phyloP scores from a whole-genome alignment of 345 rosid genomes.

The Populus simonii region DNA sequence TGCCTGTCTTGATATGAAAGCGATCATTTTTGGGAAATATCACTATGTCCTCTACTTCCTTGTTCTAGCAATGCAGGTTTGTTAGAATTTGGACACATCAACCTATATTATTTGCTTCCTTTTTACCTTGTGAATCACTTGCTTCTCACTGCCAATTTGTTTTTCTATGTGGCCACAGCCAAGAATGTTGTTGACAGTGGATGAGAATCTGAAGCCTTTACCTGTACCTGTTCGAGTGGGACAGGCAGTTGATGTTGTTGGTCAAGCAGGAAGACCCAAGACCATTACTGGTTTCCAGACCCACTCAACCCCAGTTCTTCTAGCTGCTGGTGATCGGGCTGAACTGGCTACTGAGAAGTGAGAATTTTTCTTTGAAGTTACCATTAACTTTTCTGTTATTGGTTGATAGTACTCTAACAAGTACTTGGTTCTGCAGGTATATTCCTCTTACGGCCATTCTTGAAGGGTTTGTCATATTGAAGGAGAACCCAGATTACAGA shows the following conservation, averaged over 20 bases:
- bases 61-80: slow-evolving; percentile 93
- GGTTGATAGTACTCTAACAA: not conserved
- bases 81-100: slow-evolving; percentile 1
- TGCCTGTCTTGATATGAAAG: slow-evolving; percentile 89
- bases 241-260: slow-evolving; percentile 95
- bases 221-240: slow-evolving; percentile 91
- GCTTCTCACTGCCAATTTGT: not conserved
- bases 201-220: slow-evolving; percentile 73
- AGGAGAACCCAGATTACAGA: slow-evolving; percentile 71
- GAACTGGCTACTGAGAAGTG: slow-evolving; percentile 95
- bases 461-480: slow-evolving; percentile 75
- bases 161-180: slow-evolving; percentile 48
- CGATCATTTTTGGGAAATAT: slow-evolving; percentile 76
- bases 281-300: slow-evolving; percentile 97
- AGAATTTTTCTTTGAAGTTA: slow-evolving; percentile 8
- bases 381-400: not conserved
- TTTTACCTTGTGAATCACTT: not conserved
- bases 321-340: slow-evolving; percentile 93
- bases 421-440: slow-evolving; percentile 44
- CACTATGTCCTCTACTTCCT: slow-evolving; percentile 88
- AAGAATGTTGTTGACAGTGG: slow-evolving; percentile 88
- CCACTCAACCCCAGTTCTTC: slow-evolving; percentile 88
- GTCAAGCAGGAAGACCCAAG: slow-evolving; percentile 95
- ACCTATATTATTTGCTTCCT: not conserved
- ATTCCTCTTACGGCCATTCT: slow-evolving; percentile 74